Conservation (phyloP, 2,329 filamentous ascomycete genomes). For the Fusarium dlaminii region DNA sequence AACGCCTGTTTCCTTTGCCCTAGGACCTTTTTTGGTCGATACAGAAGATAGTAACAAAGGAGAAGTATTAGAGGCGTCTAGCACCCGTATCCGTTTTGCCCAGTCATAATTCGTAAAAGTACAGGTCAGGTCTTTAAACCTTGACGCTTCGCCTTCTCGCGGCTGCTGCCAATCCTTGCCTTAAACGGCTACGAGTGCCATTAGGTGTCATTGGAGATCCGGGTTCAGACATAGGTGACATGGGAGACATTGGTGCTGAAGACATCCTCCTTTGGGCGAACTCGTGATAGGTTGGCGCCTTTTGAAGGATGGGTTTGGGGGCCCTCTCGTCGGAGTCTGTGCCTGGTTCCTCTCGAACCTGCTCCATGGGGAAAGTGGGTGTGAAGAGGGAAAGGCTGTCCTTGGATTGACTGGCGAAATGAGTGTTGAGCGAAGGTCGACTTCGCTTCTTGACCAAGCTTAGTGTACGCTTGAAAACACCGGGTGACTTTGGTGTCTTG, state of each 20-base stretch:
- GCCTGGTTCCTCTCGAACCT: conserved; percentile 46
- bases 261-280: conserved; percentile 55
- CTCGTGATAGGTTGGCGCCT: conserved; percentile 57
- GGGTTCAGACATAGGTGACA: conserved; percentile 42
- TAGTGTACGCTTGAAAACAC: conserved; percentile 63
- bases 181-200: conserved; percentile 38
- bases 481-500: conserved; percentile 53
- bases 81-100: conserved; percentile 30
- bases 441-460: conserved; percentile 66
- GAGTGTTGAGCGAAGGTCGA: conserved; percentile 56
- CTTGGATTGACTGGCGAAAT: conserved; percentile 47
- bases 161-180: conserved; percentile 38
- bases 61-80: conserved; percentile 34
- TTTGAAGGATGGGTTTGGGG: conserved; percentile 35
- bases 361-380: conserved; percentile 46
- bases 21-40: conserved; percentile 28
- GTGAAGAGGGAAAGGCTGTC: conserved; percentile 45
- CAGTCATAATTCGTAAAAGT: conserved; percentile 39
- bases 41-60: conserved; percentile 30
- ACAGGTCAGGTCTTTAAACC: conserved; percentile 38
- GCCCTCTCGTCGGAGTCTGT: conserved; percentile 37
- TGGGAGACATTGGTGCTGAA: conserved; percentile 41
- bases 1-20: conserved; percentile 26
- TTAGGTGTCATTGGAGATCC: conserved; percentile 42
- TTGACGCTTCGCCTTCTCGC: conserved; percentile 54